Conservation (phyloP, 805 yeast genomes). For the Lipomyces starkeyi region DNA sequence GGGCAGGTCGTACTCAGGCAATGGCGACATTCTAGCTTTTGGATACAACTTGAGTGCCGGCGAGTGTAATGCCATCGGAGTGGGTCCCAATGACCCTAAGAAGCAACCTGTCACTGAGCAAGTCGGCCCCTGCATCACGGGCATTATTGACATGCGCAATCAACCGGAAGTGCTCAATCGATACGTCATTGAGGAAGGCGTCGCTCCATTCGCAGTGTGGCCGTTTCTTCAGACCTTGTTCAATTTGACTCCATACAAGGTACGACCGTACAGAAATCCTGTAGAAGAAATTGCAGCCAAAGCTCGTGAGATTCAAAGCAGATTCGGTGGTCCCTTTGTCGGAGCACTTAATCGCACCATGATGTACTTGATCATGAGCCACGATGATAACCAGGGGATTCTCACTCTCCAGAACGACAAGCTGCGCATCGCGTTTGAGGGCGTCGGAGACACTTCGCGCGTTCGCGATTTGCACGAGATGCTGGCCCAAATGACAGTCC, state of each 20-base stretch:
- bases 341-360: constrained; percentile 1
- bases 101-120: not conserved
- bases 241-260: not conserved
- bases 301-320: not conserved
- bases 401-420: not conserved
- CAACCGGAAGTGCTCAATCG: not conserved
- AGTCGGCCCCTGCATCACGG: not conserved
- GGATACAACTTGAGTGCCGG: not conserved
- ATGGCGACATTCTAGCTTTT: not conserved
- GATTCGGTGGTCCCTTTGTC: not conserved
- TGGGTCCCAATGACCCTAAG: not conserved
- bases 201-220: not conserved
- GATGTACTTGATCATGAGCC: constrained; percentile 3
- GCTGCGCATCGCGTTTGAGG: not conserved
- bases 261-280: not conserved
- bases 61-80: not conserved
- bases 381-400: not conserved
- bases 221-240: not conserved
- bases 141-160: constrained; percentile 2
- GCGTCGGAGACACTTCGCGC: not conserved
- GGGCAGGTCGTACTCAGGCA: not conserved
- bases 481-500: not conserved
- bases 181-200: not conserved
- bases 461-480: not conserved
- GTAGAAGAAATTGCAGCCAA: not conserved